A percentile compares a stretch with the other conserved stretches of the same genome.
Conservation (phyloP, 768 basidiomycete species). For the Rubroboletus satanas region DNA sequence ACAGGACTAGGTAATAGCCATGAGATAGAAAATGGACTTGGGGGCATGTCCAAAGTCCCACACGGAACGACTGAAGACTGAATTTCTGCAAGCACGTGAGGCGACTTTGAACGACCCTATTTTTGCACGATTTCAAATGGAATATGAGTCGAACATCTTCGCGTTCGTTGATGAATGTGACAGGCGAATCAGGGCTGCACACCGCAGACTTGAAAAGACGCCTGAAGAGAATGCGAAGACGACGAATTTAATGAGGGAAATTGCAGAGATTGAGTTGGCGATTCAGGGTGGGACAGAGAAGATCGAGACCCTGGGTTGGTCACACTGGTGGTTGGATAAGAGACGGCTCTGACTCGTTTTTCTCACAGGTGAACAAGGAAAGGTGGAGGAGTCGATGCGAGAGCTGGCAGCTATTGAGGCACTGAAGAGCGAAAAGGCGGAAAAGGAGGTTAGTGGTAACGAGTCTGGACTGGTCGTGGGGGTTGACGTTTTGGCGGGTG, state of each 20-base stretch:
- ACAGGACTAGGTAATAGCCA: not conserved
- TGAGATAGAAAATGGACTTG: conserved; percentile 89
- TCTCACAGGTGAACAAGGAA: conserved; percentile 86
- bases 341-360: conserved; percentile 1
- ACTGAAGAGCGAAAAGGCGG: conserved; percentile 89
- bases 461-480: not conserved
- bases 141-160: conserved; percentile 94
- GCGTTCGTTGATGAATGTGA: conserved; percentile 98
- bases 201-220: conserved; percentile 95
- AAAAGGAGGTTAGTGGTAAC: conserved; percentile 72
- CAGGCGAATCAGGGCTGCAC: conserved; percentile 88
- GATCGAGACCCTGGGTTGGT: conserved; percentile 85
- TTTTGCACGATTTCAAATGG: conserved; percentile 84
- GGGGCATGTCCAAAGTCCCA: conserved; percentile 97
- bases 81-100: conserved; percentile 78
- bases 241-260: conserved; percentile 98
- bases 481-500: conserved; percentile 9
- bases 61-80: conserved; percentile 88
- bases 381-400: conserved; percentile 97
- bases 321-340: conserved; percentile 7
- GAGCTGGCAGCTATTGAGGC: conserved; percentile 98
- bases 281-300: conserved; percentile 99
- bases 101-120: conserved; percentile 75
- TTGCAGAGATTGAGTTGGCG: conserved; percentile 97
- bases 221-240: conserved; percentile 99